phyloP scores from a whole-genome alignment of 306 rosid species.

The Mucuna pruriens region DNA sequence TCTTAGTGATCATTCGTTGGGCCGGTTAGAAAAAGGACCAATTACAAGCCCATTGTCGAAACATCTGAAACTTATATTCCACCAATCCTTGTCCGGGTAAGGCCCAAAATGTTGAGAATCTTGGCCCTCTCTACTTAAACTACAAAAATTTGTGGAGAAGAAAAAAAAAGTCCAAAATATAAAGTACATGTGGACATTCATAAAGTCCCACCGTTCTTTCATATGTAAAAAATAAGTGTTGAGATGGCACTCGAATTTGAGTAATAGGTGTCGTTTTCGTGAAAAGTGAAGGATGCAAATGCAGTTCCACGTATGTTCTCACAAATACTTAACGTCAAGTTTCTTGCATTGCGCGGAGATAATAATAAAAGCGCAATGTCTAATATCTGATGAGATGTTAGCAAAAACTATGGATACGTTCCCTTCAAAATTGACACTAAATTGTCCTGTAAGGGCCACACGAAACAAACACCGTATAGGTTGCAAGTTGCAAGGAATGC shows the following conservation, averaged over 20 bases:
- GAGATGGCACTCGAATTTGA: not conserved
- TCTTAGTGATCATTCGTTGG: not conserved
- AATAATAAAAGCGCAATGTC: not conserved
- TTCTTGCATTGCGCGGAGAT: not conserved
- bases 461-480: not conserved
- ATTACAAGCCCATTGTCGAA: not conserved
- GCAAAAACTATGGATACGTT: not conserved
- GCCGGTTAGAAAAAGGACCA: not conserved
- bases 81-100: not conserved
- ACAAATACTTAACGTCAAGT: not conserved
- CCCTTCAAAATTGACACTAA: not conserved
- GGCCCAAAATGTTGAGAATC: not conserved
- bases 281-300: not conserved
- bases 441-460: not conserved
- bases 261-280: not conserved
- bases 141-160: not conserved
- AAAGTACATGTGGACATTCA: not conserved
- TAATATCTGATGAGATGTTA: not conserved
- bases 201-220: not conserved
- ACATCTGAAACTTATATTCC: not conserved
- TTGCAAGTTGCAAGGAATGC: not conserved
- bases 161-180: no score
- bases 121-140: not conserved
- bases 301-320: not conserved
- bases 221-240: not conserved